phyloP scores from a whole-genome alignment of 1,139 yeast species.

The Geotrichum australiense region DNA sequence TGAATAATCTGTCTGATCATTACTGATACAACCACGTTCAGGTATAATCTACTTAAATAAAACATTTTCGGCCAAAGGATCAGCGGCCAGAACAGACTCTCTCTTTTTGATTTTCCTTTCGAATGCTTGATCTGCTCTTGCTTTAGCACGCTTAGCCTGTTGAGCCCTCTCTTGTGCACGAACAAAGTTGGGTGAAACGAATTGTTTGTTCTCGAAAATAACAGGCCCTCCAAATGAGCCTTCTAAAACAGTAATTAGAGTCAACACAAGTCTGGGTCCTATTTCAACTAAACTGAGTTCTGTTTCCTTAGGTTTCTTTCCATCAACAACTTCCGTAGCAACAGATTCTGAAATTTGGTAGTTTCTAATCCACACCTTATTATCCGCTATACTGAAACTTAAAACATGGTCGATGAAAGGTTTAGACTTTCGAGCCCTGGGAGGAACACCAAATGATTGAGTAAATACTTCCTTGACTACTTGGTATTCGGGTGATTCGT shows the following conservation, averaged over 20 bases:
- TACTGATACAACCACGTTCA: background rate
- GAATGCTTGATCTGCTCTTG: conserved; percentile 73
- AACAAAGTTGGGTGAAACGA: conserved; percentile 90
- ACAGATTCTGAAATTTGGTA: conserved; percentile 79
- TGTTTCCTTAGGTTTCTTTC: conserved; percentile 33
- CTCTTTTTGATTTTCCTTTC: conserved; percentile 70
- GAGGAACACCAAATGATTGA: conserved; percentile 91
- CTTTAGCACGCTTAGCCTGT: conserved; percentile 71
- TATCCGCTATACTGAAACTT: conserved; percentile 88
- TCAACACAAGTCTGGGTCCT: conserved; percentile 94
- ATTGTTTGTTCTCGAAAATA: conserved; percentile 93
- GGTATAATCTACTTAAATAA: conserved; percentile 41
- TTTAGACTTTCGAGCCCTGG: conserved; percentile 85
- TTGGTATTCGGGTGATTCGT: conserved; percentile 53
- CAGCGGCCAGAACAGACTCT: conserved; percentile 66
- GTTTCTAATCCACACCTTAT: conserved; percentile 92
- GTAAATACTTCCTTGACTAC: conserved; percentile 78
- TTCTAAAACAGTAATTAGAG: conserved; percentile 84
- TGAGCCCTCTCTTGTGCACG: conserved; percentile 82
- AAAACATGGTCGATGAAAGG: conserved; percentile 94
- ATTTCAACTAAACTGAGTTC: conserved; percentile 81
- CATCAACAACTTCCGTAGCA: conserved; percentile 43
- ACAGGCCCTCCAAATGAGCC: conserved; percentile 98
- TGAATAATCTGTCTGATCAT: too few relatives aligned
- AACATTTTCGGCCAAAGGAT: conserved; percentile 77